These are phyloP conservation scores for Eucalyptus sp. DNA, from an alignment of 345 rosid species.

Conservation along the genomic window DNA sequence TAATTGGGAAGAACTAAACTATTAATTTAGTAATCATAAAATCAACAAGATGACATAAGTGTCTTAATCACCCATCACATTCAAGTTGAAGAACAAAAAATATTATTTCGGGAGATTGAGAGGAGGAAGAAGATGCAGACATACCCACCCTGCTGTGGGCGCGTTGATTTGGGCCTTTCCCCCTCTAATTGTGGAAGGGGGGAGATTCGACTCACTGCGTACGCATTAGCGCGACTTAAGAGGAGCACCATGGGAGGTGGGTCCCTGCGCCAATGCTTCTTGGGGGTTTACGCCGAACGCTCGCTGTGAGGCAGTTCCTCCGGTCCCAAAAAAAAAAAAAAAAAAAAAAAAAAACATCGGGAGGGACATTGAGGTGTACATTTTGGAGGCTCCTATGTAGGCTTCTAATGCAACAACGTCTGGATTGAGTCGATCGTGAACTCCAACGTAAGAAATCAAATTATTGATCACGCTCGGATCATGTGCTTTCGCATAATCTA, in stretches of 20 bases:
- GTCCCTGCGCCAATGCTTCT: too few relatives aligned
- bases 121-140: not conserved
- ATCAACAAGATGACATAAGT: not conserved
- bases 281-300: too few relatives aligned
- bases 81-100: not conserved
- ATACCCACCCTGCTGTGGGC: too few relatives aligned
- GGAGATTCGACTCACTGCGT: too few relatives aligned
- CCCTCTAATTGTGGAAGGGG: too few relatives aligned
- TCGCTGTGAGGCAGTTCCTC: too few relatives aligned
- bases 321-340: too few relatives aligned
- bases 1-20: not conserved
- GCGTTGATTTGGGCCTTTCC: too few relatives aligned
- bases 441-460: not conserved
- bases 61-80: not conserved
- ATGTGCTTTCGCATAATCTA: not conserved
- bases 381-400: not conserved
- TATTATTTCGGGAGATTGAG: not conserved
- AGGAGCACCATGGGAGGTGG: too few relatives aligned
- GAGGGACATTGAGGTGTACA: not conserved
- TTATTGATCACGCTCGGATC: not conserved
- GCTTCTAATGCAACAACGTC: not conserved
- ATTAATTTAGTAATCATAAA: not conserved
- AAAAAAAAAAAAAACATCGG: not conserved
- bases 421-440: not conserved
- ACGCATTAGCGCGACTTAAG: too few relatives aligned